A percentile compares a stretch with the other conserved stretches of the same genome.
Conservation (phyloP, 495 filamentous ascomycete genomes). For the Penicillium desertorum region DNA sequence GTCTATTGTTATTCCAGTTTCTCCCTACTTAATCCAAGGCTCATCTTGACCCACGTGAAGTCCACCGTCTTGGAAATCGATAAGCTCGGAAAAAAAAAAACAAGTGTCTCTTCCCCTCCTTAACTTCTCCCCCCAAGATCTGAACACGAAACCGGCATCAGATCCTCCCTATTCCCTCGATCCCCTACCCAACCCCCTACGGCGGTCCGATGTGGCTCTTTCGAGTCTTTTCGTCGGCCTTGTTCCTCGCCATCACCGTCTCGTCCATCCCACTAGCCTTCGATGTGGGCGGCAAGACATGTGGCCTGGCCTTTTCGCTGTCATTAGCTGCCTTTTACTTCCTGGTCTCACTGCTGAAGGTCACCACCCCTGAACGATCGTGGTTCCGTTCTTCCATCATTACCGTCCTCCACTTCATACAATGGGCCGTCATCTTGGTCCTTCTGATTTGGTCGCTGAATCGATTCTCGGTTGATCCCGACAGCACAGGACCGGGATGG, state of each 20-base stretch:
- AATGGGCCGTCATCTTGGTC: constrained; percentile 79
- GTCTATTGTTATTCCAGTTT: no score
- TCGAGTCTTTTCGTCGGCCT: constrained; percentile 65
- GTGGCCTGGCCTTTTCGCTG: constrained; percentile 88
- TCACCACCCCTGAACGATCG: constrained; percentile 77
- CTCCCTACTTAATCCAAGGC: no score
- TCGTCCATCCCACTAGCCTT: constrained; percentile 93
- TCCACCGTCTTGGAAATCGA: constrained; percentile 7
- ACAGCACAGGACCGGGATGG: constrained; percentile 63
- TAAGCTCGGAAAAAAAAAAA: constrained; percentile 28
- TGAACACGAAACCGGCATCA: constrained; percentile 1
- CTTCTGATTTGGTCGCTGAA: constrained; percentile 93
- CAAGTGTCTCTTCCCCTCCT: constrained; percentile 16
- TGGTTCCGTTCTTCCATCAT: constrained; percentile 68
- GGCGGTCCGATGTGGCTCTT: constrained; percentile 64
- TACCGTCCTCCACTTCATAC: constrained; percentile 63
- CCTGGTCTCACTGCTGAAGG: constrained; percentile 74
- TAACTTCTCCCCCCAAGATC: constrained; percentile 5
- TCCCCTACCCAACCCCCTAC: constrained; percentile 6
- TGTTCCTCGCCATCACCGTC: constrained; percentile 85
- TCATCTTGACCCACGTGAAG: constrained; percentile 22
- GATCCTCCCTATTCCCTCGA: constrained; percentile 1
- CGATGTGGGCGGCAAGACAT: constrained; percentile 92
- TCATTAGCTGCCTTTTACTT: constrained; percentile 87
- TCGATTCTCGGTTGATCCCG: constrained; percentile 85